Evolutionary conservation across 2,329 filamentous ascomycete genomes (phyloP), one percentile per base, ranked within the genome.

Genomic region (Trichoderma polysporum): DNA sequence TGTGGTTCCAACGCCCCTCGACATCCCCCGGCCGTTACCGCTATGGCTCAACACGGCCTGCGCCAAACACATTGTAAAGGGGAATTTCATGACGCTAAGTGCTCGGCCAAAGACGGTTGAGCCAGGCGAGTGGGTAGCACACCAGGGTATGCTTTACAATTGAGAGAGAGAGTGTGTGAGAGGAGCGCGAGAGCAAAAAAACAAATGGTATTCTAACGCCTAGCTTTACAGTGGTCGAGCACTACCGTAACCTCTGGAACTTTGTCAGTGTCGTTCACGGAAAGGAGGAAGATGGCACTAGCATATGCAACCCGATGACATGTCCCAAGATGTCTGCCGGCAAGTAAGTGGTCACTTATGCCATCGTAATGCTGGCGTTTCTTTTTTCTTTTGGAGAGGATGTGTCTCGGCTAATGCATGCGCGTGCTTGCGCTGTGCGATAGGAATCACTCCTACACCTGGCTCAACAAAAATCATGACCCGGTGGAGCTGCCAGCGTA

Each of bases 41-140:
- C 80, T 91, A 69, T 93, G 91, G 88, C 87, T 93, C 74, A 90
- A 91, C 74, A 85, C 90, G 60, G 82, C 88, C 70, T 91, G 92
- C 76, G 90, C 91, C 66, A 92, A 91, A 76, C 89, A 97, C 76
- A 97, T 97, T 71, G 94, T 97, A 75, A 97, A 95, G 83, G 94
- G 94, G 66, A 98, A 97, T 81, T 97, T 98, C 76, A 93, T 97
- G 90, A 97, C 94, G n/a, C 82, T 98, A 69, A 97, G 94, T 74
- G 93, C 93, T 59, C 91, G 94, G 76, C 94, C 94, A 29, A 94
- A 94, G 82, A 94, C 95, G 69, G 92, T 98, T 58, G 94, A 97
- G 75, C 88, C 93, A 76, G 94, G 93, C 71, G 94, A 98, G 80
- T 98, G 94, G 94, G 86, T 97, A 73, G 94, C 94, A 70, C 93